phyloP scores from a whole-genome alignment of 2,329 filamentous ascomycete genomes.

The Basipetospora chlamydospora region DNA sequence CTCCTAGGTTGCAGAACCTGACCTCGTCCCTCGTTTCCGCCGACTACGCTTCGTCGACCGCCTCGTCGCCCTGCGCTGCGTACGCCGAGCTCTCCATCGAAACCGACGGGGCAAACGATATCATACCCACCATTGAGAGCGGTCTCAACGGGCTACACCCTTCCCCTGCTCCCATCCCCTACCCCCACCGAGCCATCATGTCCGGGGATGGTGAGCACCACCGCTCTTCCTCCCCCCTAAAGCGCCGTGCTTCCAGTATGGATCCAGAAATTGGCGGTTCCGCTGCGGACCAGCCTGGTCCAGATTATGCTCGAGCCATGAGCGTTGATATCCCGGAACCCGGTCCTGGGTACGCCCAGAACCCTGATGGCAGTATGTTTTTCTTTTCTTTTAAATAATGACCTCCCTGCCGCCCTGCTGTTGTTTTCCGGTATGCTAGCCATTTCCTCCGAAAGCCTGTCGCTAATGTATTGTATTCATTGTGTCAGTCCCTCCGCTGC shows the following conservation, averaged over 20 bases:
- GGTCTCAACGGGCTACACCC: conserved; percentile 21
- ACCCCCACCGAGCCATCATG: conserved; percentile 41
- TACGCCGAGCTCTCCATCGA: conserved; percentile 44
- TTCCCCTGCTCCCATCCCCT: conserved; percentile 29
- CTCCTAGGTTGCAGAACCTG: conserved; percentile 32
- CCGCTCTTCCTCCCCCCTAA: conserved; percentile 49
- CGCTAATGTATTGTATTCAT: no score
- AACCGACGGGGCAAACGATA: conserved; percentile 22
- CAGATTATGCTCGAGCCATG: conserved; percentile 22
- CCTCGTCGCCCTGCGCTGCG: conserved; percentile 42
- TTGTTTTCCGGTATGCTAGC: not conserved
- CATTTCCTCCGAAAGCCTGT: no score
- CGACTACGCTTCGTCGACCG: conserved; percentile 39
- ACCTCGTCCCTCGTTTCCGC: conserved; percentile 24
- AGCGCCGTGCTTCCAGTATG: conserved; percentile 49
- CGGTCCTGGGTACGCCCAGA: conserved; percentile 9
- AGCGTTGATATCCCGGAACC: conserved; percentile 23
- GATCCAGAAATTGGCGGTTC: conserved; percentile 28
- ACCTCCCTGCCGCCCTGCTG: no score
- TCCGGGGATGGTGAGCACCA: conserved; percentile 43
- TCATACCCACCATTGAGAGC: conserved; percentile 20
- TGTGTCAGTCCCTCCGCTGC: conserved; percentile 19
- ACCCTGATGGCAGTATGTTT: conserved; percentile 8
- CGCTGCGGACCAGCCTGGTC: conserved; percentile 5
- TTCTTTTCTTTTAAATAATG: not conserved